Conservation (phyloP, 148 eudicot species). For the Rhododendron simsii region DNA sequence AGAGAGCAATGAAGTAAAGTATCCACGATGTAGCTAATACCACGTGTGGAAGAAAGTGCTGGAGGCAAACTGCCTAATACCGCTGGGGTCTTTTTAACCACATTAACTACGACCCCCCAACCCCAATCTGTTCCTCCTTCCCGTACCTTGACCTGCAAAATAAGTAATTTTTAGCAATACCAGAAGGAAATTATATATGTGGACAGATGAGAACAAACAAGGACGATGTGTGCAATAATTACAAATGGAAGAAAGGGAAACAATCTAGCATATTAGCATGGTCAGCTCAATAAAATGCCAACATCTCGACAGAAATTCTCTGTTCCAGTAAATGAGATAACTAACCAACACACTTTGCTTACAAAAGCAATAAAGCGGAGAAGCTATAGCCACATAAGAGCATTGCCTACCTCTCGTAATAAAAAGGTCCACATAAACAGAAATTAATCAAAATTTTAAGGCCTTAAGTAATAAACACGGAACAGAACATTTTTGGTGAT, state of each 20-base stretch:
- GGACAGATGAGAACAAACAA: background rate
- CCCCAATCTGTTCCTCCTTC: slow-evolving; percentile 98
- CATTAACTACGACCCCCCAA: slow-evolving; percentile 98
- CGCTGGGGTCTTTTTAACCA: slow-evolving; percentile 69
- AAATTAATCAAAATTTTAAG: background rate
- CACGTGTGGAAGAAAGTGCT: slow-evolving; percentile 48
- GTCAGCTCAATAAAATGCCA: background rate
- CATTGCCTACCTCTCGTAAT: background rate
- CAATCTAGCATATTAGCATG: background rate
- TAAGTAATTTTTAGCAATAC: background rate
- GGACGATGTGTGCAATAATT: background rate
- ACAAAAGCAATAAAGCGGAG: background rate
- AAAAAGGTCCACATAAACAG: background rate
- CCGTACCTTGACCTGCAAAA: slow-evolving; percentile 69
- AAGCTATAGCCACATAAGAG: background rate
- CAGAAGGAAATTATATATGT: background rate
- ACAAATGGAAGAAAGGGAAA: background rate
- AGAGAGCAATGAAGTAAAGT: slow-evolving; percentile 91
- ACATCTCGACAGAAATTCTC: background rate
- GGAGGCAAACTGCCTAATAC: slow-evolving; percentile 49
- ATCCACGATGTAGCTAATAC: slow-evolving; percentile 81
- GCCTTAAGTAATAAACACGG: background rate
- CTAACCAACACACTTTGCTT: background rate
- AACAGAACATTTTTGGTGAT: too few species aligned
- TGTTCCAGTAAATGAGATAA: background rate